phyloP scores from a whole-genome alignment of 177 flowering plant genomes.

The Telopea speciosissima region DNA sequence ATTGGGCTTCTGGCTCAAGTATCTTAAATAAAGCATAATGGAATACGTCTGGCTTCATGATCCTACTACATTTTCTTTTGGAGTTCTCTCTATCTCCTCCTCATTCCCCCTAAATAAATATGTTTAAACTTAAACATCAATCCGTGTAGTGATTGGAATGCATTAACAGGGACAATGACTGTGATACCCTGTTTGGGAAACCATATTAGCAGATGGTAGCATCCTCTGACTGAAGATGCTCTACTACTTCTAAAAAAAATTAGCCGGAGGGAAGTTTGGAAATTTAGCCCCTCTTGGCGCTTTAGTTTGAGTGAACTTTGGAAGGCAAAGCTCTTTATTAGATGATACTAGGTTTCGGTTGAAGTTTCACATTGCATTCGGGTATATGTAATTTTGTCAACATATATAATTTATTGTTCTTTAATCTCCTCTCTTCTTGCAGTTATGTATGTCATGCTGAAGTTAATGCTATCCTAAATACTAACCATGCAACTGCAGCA shows the following conservation, averaged over 20 bases:
- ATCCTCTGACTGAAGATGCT: not conserved
- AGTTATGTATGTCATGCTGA: constrained; percentile 98
- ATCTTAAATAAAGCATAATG: not conserved
- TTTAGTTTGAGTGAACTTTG: not conserved
- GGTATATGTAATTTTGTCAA: not conserved
- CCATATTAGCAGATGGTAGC: not conserved
- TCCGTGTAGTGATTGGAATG: not conserved
- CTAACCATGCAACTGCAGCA: constrained; percentile 89
- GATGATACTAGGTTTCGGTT: not conserved
- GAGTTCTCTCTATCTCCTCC: not conserved
- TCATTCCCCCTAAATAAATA: no score
- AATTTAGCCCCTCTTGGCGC: not conserved
- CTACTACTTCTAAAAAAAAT: not conserved
- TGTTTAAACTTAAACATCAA: not conserved
- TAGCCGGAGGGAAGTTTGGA: not conserved
- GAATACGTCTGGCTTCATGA: not conserved
- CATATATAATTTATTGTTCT: not conserved
- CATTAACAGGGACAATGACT: not conserved
- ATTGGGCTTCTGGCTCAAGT: not conserved
- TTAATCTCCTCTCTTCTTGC: constrained; percentile 14
- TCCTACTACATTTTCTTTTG: not conserved
- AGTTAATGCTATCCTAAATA: constrained; percentile 91
- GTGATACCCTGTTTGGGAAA: not conserved
- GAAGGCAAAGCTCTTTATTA: not conserved
- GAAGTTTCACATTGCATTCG: not conserved